Conservation (phyloP, 140 eudicot species). For the Cichorium intybus region DNA sequence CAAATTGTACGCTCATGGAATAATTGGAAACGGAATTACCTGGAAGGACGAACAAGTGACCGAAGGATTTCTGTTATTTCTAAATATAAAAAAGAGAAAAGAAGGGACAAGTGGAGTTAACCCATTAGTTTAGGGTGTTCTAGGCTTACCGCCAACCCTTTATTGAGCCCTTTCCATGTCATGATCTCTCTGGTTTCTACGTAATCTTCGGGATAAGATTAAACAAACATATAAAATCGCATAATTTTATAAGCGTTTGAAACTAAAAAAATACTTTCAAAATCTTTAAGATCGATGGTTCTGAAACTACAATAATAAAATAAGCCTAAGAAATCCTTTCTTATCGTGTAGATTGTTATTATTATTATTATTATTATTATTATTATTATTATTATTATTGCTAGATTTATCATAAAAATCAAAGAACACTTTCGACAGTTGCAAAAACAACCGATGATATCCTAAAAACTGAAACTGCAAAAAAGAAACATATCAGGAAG, state of each 20-base stretch:
- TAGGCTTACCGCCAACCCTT: slow-evolving; percentile 45
- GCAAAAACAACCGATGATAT: not conserved
- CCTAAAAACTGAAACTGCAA: slow-evolving; percentile 29
- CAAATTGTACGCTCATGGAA: no score
- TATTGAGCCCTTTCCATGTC: slow-evolving; percentile 85
- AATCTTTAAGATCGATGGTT: not conserved
- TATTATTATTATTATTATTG: no score
- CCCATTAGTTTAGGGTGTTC: slow-evolving; percentile 53
- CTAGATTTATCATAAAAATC: not conserved
- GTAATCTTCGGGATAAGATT: slow-evolving; percentile 57
- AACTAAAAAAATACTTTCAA: not conserved
- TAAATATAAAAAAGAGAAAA: not conserved
- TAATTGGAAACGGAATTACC: no score
- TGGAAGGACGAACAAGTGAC: no score
- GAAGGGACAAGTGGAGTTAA: slow-evolving; percentile 41
- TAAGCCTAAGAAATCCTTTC: no score
- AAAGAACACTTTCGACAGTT: not conserved
- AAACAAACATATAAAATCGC: slow-evolving; percentile 23
- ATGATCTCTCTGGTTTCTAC: slow-evolving; percentile 80
- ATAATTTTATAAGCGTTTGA: not conserved
- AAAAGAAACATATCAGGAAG: slow-evolving; percentile 48
- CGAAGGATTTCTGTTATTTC: no score
- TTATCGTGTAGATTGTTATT: not conserved
- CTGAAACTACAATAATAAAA: no score
- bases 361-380: no score